Percentiles rank a stretch among this genome's conserved stretches.
These are phyloP conservation scores for Pelargonium citronellum DNA, from an alignment of 441 rosid genomes.

Conservation along the genomic window DNA sequence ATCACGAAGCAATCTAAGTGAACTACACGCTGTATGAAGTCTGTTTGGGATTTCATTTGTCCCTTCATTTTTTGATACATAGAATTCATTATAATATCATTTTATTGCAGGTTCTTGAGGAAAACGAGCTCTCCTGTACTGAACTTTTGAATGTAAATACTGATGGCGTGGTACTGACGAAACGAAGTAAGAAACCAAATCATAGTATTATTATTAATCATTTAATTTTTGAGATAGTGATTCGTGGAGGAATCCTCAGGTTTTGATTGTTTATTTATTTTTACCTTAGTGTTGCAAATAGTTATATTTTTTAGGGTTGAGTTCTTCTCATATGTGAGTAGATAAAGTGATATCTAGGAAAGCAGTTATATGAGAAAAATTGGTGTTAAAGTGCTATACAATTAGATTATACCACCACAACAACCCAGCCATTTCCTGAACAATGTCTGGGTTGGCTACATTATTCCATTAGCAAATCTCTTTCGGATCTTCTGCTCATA, in stretches of 20 bases:
- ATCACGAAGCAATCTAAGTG: constrained; percentile 77
- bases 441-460: too few species aligned
- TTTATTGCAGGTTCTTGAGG: constrained; percentile 75
- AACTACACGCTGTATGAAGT: constrained; percentile 62
- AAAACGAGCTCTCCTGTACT: constrained; percentile 66
- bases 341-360: neutral
- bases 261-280: neutral
- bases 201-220: constrained; percentile 11
- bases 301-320: neutral
- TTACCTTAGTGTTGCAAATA: neutral
- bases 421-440: too few species aligned
- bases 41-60: neutral
- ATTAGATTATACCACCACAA: too few species aligned
- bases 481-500: too few species aligned
- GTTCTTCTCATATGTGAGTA: neutral
- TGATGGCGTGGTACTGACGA: constrained; percentile 77
- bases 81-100: constrained; percentile 17
- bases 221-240: neutral
- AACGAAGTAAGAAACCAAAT: constrained; percentile 51
- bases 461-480: too few species aligned
- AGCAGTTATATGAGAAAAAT: neutral
- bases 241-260: neutral
- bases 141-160: constrained; percentile 66
- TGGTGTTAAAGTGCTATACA: neutral
- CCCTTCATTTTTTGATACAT: constrained; percentile 3